phyloP scores from a whole-genome alignment of 2,329 filamentous ascomycete species.

The Diplodia mutila region DNA sequence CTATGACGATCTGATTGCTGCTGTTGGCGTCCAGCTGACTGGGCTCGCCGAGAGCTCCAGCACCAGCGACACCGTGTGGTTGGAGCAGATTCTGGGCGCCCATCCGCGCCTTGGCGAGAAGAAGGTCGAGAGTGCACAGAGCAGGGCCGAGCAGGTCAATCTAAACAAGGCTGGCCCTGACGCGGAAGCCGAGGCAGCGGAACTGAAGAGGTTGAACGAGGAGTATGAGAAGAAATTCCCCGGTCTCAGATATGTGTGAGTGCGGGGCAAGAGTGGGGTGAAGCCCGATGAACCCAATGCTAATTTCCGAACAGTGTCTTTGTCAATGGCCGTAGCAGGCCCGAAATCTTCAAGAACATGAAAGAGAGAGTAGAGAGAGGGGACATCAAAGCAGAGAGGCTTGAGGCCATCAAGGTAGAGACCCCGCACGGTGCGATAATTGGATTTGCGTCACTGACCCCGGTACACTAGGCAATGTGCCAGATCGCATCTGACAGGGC shows the following conservation, averaged over 20 bases:
- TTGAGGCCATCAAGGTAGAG: constrained; percentile 72
- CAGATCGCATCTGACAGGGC: constrained; percentile 85
- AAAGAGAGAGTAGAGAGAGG: constrained; percentile 69
- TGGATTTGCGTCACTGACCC: constrained; percentile 28
- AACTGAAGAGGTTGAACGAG: constrained; percentile 67
- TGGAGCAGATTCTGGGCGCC: constrained; percentile 75
- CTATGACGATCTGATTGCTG: constrained; percentile 71
- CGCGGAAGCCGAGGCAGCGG: constrained; percentile 56
- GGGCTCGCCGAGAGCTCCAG: constrained; percentile 34
- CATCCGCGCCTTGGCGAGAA: constrained; percentile 84
- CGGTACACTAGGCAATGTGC: constrained; percentile 78
- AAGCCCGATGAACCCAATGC: not conserved
- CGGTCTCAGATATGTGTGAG: constrained; percentile 77
- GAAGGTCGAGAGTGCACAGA: constrained; percentile 80
- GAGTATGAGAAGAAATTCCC: constrained; percentile 83
- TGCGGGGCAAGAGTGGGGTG: constrained; percentile 22
- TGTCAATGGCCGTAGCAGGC: constrained; percentile 77
- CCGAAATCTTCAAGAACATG: constrained; percentile 83
- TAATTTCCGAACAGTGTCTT: constrained; percentile 65
- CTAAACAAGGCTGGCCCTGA: constrained; percentile 56
- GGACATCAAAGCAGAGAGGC: constrained; percentile 68
- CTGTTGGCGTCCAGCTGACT: constrained; percentile 66
- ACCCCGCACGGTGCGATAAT: not conserved
- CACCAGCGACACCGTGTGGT: constrained; percentile 56
- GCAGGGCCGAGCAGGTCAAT: constrained; percentile 78